A percentile compares a stretch with the other conserved stretches of the same genome.
Evolutionary conservation across 2,329 filamentous ascomycete genomes (phyloP).

Genomic region (Annulohypoxylon truncatum): DNA sequence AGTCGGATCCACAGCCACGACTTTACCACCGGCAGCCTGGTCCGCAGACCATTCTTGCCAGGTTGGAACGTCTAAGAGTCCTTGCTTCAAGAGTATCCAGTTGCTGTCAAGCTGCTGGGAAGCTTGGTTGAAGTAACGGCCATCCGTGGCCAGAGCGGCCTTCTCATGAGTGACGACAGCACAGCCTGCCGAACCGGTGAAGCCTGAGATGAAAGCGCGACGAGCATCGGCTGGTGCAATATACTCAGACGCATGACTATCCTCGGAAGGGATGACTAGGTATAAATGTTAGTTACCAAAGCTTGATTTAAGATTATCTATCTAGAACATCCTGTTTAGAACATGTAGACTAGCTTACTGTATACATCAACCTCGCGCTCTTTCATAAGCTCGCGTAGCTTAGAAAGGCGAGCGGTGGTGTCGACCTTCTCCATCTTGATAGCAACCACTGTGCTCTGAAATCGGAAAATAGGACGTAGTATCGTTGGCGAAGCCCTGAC

Average conservation of each 20-base stretch:
- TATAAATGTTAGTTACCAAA: constrained; percentile 39
- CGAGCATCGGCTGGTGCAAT: constrained; percentile 95
- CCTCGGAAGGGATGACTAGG: constrained; percentile 93
- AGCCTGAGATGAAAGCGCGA: constrained; percentile 91
- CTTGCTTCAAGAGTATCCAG: constrained; percentile 92
- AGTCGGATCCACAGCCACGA: constrained; percentile 89
- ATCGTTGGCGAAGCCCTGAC: constrained; percentile 5
- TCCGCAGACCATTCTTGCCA: constrained; percentile 97
- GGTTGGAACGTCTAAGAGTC: constrained; percentile 91
- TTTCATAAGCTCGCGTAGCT: constrained; percentile 87
- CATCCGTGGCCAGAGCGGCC: constrained; percentile 92
- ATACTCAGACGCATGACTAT: constrained; percentile 97
- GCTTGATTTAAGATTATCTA: constrained; percentile 4
- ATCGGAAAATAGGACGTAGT: constrained; percentile 30
- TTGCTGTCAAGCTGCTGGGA: constrained; percentile 89
- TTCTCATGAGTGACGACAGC: constrained; percentile 88
- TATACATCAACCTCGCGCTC: constrained; percentile 90
- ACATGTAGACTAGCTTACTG: constrained; percentile 67
- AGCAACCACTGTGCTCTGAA: constrained; percentile 42
- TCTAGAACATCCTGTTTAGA: constrained; percentile 6
- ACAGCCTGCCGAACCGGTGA: constrained; percentile 93
- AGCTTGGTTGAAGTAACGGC: constrained; percentile 98
- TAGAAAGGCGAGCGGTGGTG: constrained; percentile 79
- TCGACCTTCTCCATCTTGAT: constrained; percentile 79
- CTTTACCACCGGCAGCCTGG: constrained; percentile 86